These are phyloP conservation scores for Prunus armeniaca DNA, from an alignment of 306 rosid genomes.

Conservation along the genomic window DNA sequence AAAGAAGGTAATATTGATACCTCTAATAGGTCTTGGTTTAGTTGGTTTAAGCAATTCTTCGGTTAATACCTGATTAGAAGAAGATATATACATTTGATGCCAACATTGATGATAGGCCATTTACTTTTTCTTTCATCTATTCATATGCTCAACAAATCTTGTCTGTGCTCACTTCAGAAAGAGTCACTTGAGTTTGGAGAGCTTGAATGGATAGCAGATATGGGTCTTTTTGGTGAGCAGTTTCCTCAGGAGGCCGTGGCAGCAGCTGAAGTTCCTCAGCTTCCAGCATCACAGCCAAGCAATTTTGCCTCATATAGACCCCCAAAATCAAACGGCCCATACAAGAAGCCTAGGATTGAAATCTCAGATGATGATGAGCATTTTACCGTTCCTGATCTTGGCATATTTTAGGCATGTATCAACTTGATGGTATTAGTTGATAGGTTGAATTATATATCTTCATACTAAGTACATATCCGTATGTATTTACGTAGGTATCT, in stretches of 20 bases:
- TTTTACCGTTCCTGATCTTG: conserved; percentile 90
- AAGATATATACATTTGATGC: neutral
- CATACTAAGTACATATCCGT: conserved; percentile 4
- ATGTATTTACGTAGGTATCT: conserved; percentile 26
- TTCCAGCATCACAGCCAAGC: conserved; percentile 51
- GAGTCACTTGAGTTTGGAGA: conserved; percentile 81
- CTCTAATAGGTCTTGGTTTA: neutral
- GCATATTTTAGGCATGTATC: conserved; percentile 25
- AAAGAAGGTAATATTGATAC: neutral
- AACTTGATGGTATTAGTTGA: conserved; percentile 9
- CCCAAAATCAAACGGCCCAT: conserved; percentile 44
- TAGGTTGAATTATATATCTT: conserved; percentile 26
- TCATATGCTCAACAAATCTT: neutral
- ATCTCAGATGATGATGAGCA: conserved; percentile 58
- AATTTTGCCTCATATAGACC: conserved; percentile 41
- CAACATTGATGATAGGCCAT: neutral
- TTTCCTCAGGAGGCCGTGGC: conserved; percentile 63
- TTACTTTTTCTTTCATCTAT: neutral
- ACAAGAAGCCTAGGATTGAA: conserved; percentile 82
- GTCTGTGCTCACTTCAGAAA: conserved; percentile 43
- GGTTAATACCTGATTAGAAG: neutral
- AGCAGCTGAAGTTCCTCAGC: conserved; percentile 95
- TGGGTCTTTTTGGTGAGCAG: conserved; percentile 69
- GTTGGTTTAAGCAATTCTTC: neutral
- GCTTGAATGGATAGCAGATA: conserved; percentile 82